Base-by-base conservation (phyloP, 371 early-diverging fungal species). In the Zychaea mexicana region DNA sequence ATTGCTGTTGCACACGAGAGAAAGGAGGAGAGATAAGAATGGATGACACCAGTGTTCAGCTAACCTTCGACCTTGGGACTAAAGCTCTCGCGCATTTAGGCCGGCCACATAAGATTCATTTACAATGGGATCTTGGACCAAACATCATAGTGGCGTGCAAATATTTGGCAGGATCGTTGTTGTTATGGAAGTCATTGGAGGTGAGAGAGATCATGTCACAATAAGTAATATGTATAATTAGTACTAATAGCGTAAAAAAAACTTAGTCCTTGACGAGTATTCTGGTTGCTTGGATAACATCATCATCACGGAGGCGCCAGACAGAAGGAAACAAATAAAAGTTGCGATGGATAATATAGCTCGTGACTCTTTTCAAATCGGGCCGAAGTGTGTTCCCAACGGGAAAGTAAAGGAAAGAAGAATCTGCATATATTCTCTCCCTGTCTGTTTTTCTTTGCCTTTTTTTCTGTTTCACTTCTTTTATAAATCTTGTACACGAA, bases 31-130 rank as follows among this genome's bases (percentile, higher is more conserved):
- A n/a, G n/a, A 46, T 46, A 46, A 13, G 24, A 22, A 68, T 68
- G 68, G 68, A 68, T 6, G 68, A 68, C 19, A 63, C 68, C 8
- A 68, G 56, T 28, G 42, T 68, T 36, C 39, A 63, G n/a, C 49
- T 68, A 32, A 68, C 68, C 0, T 10, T 68, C 6, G 68, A 68
- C 28, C 38, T 68, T 17, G 68, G 68, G 17, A 21, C 45, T 8
- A 28, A 46, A 17, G 60, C 59, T 8, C 64, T 68, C 5, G 55
- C 47, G 5, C 42, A 62, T 9, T 24, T 68, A 26, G 24, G 60
- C 13, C 59, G 60, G 22, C 22, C 64, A 5, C 52, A 57, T 9
- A 32, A 52, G 2, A 33, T 46, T 46, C 59, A 65, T 27, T 26
- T 62, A 32, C 26, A 45, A 22, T 62, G 68, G 65, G 65, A 68